Evolutionary conservation across 2,329 filamentous ascomycete species (phyloP).

Genomic region (Fusarium aywerte): DNA sequence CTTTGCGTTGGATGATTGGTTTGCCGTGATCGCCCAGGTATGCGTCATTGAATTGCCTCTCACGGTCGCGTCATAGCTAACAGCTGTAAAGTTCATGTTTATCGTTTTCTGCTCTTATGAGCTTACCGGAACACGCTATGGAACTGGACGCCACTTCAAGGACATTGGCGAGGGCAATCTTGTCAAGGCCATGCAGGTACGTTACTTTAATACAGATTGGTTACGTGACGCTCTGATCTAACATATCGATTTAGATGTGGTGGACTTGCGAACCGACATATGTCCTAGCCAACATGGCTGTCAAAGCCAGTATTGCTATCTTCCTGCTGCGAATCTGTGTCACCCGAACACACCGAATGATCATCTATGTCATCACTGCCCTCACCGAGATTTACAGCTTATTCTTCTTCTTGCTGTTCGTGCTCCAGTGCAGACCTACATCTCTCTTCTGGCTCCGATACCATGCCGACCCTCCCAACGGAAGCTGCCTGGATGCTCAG

Average conservation of each 20-base stretch:
- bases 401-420: constrained; percentile 54
- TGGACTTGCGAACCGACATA: constrained; percentile 58
- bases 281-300: constrained; percentile 49
- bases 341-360: constrained; percentile 23
- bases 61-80: neutral
- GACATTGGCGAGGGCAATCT: constrained; percentile 14
- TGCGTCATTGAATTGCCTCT: neutral
- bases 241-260: constrained; percentile 44
- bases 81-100: constrained; percentile 4
- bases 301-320: constrained; percentile 55
- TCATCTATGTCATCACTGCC: constrained; percentile 11
- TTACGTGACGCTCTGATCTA: neutral
- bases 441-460: constrained; percentile 53
- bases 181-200: constrained; percentile 48
- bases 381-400: constrained; percentile 50
- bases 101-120: constrained; percentile 10
- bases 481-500: constrained; percentile 1
- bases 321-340: constrained; percentile 54
- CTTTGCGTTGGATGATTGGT: constrained; percentile 50
- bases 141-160: constrained; percentile 16
- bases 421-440: constrained; percentile 55
- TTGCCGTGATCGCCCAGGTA: constrained; percentile 50
- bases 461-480: constrained; percentile 20
- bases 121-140: constrained; percentile 12
- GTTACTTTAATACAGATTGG: neutral